Conservation (phyloP, 768 basidiomycete genomes). For the Cystofilobasidium bisporidii region DNA sequence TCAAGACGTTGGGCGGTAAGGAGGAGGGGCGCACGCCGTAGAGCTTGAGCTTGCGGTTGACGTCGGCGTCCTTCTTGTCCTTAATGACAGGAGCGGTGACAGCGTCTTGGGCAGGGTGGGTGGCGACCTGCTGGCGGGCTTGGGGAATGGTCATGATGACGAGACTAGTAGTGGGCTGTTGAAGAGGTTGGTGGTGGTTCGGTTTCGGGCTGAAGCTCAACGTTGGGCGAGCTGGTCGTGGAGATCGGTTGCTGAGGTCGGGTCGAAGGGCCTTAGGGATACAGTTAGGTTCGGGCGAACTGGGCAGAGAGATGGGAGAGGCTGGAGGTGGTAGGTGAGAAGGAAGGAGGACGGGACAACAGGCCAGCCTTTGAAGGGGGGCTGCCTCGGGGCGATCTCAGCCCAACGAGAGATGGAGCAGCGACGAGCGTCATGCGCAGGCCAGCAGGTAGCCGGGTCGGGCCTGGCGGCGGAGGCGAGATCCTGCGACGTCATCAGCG, state of each 20-base stretch:
- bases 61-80: conserved; percentile 55
- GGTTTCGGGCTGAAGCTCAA: background rate
- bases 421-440: too few species aligned
- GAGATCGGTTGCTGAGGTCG: background rate
- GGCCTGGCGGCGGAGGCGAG: too few species aligned
- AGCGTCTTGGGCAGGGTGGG: conserved; percentile 43
- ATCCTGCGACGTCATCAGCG: too few species aligned
- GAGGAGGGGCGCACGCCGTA: conserved; percentile 48
- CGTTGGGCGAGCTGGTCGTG: background rate
- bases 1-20: background rate
- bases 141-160: conserved; percentile 7
- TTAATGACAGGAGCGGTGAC: conserved; percentile 62
- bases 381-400: too few species aligned
- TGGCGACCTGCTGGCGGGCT: conserved; percentile 10
- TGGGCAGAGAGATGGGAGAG: conserved; percentile 10
- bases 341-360: conserved; percentile 9
- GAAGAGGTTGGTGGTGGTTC: background rate
- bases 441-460: too few species aligned
- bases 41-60: conserved; percentile 73
- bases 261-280: background rate
- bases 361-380: conserved; percentile 16
- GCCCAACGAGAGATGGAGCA: too few species aligned
- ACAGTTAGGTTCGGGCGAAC: background rate
- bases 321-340: conserved; percentile 14
- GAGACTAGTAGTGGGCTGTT: background rate